These are phyloP conservation scores for Allomyces javanicus DNA, from an alignment of 192 early-diverging fungal species.

Conservation along the genomic window DNA sequence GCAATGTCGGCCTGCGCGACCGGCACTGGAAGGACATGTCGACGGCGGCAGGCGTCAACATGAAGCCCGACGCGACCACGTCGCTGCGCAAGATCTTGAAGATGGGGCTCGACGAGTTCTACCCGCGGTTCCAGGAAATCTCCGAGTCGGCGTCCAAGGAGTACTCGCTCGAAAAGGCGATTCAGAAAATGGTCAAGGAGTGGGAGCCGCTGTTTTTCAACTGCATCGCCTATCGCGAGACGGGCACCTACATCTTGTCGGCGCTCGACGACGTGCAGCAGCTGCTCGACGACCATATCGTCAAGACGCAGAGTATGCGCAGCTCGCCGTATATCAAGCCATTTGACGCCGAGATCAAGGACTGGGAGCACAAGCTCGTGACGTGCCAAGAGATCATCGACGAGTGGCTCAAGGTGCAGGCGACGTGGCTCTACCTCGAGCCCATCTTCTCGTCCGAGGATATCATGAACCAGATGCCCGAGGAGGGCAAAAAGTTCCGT, in stretches of 20 bases:
- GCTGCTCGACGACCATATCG: conserved; percentile 86
- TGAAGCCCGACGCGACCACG: conserved; percentile 47
- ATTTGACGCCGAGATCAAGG: conserved; percentile 86
- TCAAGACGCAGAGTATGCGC: conserved; percentile 87
- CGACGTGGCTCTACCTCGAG: conserved; percentile 99
- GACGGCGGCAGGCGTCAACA: conserved; percentile 54
- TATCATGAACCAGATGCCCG: conserved; percentile 88
- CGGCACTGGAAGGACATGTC: conserved; percentile 93
- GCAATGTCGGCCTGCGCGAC: conserved; percentile 86
- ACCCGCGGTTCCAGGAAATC: conserved; percentile 65
- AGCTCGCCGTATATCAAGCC: conserved; percentile 91
- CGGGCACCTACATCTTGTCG: conserved; percentile 82
- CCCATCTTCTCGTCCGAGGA: conserved; percentile 95
- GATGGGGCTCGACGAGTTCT: conserved; percentile 68
- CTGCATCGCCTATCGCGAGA: conserved; percentile 91
- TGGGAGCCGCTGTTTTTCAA: conserved; percentile 81
- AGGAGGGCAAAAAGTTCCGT: conserved; percentile 82
- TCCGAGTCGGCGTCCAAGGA: conserved; percentile 88
- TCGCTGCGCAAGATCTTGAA: conserved; percentile 92
- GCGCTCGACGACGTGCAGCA: conserved; percentile 97
- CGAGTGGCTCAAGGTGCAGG: conserved; percentile 99
- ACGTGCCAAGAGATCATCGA: conserved; percentile 89
- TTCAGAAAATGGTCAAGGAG: conserved; percentile 66
- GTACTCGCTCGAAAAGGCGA: conserved; percentile 97
- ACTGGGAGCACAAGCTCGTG: conserved; percentile 94